Evolutionary conservation across 2,329 filamentous ascomycete genomes (phyloP).

Genomic region (Diaporthe eres): DNA sequence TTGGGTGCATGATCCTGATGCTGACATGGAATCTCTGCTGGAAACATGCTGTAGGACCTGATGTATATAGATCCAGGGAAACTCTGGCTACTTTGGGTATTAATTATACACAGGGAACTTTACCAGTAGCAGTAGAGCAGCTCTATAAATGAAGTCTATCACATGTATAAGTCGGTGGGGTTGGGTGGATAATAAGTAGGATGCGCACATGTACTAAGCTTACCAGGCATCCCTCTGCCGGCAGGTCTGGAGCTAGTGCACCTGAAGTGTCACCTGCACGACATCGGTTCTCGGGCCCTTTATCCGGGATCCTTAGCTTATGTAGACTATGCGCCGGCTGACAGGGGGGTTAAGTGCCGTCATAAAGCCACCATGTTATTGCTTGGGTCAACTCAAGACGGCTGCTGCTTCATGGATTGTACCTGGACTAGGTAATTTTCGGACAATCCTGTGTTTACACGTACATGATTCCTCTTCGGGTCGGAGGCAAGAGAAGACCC

Average conservation of each 20-base stretch:
- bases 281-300: slow-evolving; percentile 11
- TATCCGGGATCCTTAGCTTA: not conserved
- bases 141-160: not conserved
- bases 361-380: not conserved
- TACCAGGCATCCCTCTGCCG: not conserved
- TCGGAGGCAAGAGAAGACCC: not conserved
- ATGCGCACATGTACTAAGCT: not conserved
- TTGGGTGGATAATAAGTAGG: not conserved
- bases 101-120: not conserved
- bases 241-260: slow-evolving; percentile 9
- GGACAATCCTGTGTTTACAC: not conserved
- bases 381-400: not conserved
- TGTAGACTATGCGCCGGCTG: not conserved
- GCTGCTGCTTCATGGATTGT: not conserved
- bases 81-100: not conserved
- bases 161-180: not conserved
- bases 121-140: not conserved
- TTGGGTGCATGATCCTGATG: not conserved
- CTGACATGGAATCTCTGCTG: not conserved
- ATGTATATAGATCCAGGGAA: not conserved
- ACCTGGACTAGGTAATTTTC: not conserved
- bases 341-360: not conserved
- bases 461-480: not conserved
- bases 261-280: slow-evolving; percentile 15
- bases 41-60: not conserved